Evolutionary conservation across 768 basidiomycete species (phyloP), one percentile per base, ranked within the genome.

Genomic region (Paxillus ammoniavirescens): DNA sequence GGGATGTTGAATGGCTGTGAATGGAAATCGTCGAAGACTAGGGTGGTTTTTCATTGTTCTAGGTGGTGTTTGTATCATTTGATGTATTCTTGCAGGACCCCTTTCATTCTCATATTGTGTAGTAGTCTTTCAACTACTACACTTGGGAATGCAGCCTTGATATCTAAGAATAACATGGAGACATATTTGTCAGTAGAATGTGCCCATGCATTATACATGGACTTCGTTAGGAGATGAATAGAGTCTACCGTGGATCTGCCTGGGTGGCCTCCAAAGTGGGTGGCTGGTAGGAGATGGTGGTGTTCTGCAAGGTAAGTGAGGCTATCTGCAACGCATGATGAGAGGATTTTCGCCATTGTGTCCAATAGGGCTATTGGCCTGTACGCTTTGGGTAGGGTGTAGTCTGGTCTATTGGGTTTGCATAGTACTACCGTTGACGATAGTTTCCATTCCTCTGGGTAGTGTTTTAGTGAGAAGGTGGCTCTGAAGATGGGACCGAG

Each of bases 361-460:
- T 72, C 55, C 2, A 75, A 60, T 0, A 78, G 70, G 0, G 67
- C 69, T 2, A 80, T 75, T 0, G 76, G 78, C 0, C 69, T 53
- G 46, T 71, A 73, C 1, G 75, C 68, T 30, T 69, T 72, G 0
- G 75, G 54, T 1, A 62, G 31, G 0, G 59, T 49, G 57, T 79
- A 79, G 59, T 66, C 13, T 0, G 64, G 52, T 31, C 68, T 70
- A 0, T 69, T 69, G 0, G 72, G 75, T 47, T 80, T 77, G 0
- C 63, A 47, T 0, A 77, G 56, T 0, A 74, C 65, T 0, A 69
- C 50, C 6, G 69, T 73, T 0, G 52, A 61, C 13, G 60, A 72
- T 0, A 47, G 12, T 17, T 58, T 55, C 74, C 63, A 71, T 3
- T 44, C 13, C 0, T 50, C 42, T 0, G 47, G 59, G 46, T 61